A percentile compares a stretch with the other conserved stretches of the same genome.
Conservation (phyloP, 768 basidiomycete species). For the Boletus sp. region DNA sequence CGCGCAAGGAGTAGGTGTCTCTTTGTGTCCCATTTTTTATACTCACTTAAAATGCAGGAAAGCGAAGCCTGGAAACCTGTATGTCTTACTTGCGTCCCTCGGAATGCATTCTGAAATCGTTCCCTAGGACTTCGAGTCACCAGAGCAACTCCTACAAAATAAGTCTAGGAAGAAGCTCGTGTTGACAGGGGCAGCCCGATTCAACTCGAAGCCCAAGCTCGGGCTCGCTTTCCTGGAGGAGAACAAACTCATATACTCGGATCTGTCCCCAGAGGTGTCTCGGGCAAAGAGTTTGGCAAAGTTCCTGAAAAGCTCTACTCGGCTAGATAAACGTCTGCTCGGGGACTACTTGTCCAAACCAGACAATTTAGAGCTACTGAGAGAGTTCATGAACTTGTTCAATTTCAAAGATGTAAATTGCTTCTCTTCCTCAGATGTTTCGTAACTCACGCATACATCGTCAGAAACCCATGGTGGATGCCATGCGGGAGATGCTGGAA, state of each 20-base stretch:
- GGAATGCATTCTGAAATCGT: not conserved
- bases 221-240: slow-evolving; percentile 92
- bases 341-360: slow-evolving; percentile 92
- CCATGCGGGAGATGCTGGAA: slow-evolving; percentile 92
- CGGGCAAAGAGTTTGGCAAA: slow-evolving; percentile 70
- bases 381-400: slow-evolving; percentile 84
- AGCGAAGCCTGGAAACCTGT: slow-evolving; percentile 65
- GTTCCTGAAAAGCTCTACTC: slow-evolving; percentile 81
- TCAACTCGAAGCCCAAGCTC: slow-evolving; percentile 90
- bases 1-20: slow-evolving; percentile 42
- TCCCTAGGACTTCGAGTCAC: slow-evolving; percentile 51
- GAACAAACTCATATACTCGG: slow-evolving; percentile 80
- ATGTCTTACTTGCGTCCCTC: slow-evolving; percentile 23
- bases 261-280: slow-evolving; percentile 55
- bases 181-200: slow-evolving; percentile 76
- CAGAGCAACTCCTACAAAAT: slow-evolving; percentile 56
- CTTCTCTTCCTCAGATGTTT: not conserved
- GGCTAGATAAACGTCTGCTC: slow-evolving; percentile 88
- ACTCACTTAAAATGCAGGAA: slow-evolving; percentile 31
- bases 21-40: slow-evolving; percentile 5
- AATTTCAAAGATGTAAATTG: slow-evolving; percentile 80
- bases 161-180: slow-evolving; percentile 90
- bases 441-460: slow-evolving; percentile 1
- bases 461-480: slow-evolving; percentile 93
- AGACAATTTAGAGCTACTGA: slow-evolving; percentile 81